phyloP scores from a whole-genome alignment of 2,329 filamentous ascomycete species.

The Cladosporium oxysporum region DNA sequence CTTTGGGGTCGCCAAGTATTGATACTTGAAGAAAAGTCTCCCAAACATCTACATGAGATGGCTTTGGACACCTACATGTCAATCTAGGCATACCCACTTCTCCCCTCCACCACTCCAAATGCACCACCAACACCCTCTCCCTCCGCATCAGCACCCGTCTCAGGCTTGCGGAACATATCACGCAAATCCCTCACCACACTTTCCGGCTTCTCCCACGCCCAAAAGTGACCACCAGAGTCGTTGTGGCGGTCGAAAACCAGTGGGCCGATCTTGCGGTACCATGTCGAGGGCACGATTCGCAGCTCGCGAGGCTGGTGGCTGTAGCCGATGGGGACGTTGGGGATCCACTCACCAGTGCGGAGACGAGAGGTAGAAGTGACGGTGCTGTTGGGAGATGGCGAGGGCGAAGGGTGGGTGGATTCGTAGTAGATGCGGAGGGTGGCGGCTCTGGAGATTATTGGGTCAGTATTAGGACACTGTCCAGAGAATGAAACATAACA shows the following conservation, averaged over 20 bases:
- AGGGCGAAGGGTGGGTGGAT: constrained; percentile 10
- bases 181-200: constrained; percentile 16
- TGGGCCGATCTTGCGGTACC: constrained; percentile 14
- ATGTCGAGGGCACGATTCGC: constrained; percentile 16
- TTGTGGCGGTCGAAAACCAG: constrained; percentile 18
- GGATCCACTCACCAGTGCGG: constrained; percentile 14
- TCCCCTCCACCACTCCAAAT: constrained; percentile 13
- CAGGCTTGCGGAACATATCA: constrained; percentile 16
- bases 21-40: not conserved
- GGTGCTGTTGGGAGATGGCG: not conserved
- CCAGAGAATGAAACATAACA: not conserved
- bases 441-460: not conserved
- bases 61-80: no score
- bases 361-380: not conserved
- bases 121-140: constrained; percentile 13
- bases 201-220: constrained; percentile 17
- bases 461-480: not conserved
- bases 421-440: constrained; percentile 21
- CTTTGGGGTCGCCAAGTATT: not conserved
- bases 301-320: constrained; percentile 18
- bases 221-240: constrained; percentile 12
- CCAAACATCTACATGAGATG: not conserved
- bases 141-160: not conserved
- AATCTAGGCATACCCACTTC: not conserved
- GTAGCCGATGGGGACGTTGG: constrained; percentile 11